Conservation (phyloP, 1,139 yeast species). For the Meyerozyma guilliermondii region DNA sequence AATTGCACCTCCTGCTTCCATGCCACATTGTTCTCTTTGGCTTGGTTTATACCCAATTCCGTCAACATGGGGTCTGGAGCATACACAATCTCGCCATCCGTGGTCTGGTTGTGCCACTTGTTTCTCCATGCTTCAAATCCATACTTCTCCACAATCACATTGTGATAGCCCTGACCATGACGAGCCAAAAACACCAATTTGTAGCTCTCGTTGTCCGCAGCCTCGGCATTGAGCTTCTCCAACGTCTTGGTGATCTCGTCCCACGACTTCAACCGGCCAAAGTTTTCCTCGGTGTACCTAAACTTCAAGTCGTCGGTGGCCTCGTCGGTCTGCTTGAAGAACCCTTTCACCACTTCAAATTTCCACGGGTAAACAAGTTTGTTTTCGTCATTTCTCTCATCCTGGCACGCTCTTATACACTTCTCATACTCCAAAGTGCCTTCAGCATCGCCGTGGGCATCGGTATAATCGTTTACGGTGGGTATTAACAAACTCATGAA, state of each 20-base stretch:
- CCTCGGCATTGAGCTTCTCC: conserved; percentile 28
- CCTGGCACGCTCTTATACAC: conserved; percentile 1
- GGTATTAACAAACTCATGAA: conserved; percentile 18
- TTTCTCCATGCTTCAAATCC: conserved; percentile 55
- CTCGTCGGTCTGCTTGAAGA: conserved; percentile 46
- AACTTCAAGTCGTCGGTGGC: conserved; percentile 45
- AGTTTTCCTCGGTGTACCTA: conserved; percentile 41
- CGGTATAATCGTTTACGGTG: conserved; percentile 15
- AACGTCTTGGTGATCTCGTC: conserved; percentile 28
- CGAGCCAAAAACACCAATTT: conserved; percentile 62
- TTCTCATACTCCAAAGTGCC: conserved; percentile 7
- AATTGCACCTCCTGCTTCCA: conserved; percentile 15
- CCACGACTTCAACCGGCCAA: conserved; percentile 51
- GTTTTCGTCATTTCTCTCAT: conserved; percentile 6
- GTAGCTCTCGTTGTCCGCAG: conserved; percentile 34
- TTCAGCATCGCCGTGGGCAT: conserved; percentile 16
- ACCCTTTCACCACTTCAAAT: conserved; percentile 42
- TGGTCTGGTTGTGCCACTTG: conserved; percentile 52
- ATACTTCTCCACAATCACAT: conserved; percentile 53
- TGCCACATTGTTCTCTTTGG: conserved; percentile 22
- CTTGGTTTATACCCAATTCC: conserved; percentile 44
- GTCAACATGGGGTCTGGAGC: conserved; percentile 70
- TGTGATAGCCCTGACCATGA: conserved; percentile 79
- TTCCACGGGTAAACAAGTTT: conserved; percentile 28
- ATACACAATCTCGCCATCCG: conserved; percentile 56